Evolutionary conservation across 495 filamentous ascomycete genomes (phyloP), one percentile per base, ranked within the genome.

Genomic region (Penicillium paxilli): DNA sequence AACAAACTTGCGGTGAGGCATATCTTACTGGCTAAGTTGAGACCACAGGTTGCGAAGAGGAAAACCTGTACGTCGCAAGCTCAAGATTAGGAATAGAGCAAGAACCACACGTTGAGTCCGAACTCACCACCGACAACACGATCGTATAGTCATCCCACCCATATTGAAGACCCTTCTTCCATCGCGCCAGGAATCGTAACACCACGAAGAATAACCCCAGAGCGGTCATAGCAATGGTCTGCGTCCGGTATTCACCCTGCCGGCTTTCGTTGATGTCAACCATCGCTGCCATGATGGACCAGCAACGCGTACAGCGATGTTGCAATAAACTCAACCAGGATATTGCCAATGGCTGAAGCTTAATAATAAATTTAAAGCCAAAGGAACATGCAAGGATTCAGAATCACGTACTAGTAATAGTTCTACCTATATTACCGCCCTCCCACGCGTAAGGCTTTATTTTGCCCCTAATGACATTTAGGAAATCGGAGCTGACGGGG

Each of bases 121-220:
- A 26, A 51, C 51, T 41, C 26, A 63, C 37, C 35, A 57, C 14
- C 16, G 59, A 44, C 9, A 38, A 8, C 32, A 63, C 14, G 10
- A 63, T 50, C 22, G 47, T 9, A 54, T 44, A 59, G 25, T 63
- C 52, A 41, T 59, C 56, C 11, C 30, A 4, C 2, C 48, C 38
- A 45, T 49, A 35, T 2, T 22, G 17, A 19, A 51, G 10, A 1
- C 51, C 46, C 22, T 50, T 58, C 32, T 47, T 55, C 33, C 49
- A 54, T 12, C 41, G 45, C 3, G 49, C 26, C 8, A 51, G n/a
- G 46, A 54, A 54, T 19, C 57, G 32, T 23, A 63, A 41, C 40
- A 33, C 28, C 12, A 59, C 52, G 17, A 62, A 57, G 1, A 59
- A 23, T 2, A 48, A 28, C 5, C 28, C 55, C 24, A 62, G 44